A percentile compares a stretch with the other conserved stretches of the same genome.
Conservation (phyloP, 129 eudicot species). For the Erigeron canadensis region DNA sequence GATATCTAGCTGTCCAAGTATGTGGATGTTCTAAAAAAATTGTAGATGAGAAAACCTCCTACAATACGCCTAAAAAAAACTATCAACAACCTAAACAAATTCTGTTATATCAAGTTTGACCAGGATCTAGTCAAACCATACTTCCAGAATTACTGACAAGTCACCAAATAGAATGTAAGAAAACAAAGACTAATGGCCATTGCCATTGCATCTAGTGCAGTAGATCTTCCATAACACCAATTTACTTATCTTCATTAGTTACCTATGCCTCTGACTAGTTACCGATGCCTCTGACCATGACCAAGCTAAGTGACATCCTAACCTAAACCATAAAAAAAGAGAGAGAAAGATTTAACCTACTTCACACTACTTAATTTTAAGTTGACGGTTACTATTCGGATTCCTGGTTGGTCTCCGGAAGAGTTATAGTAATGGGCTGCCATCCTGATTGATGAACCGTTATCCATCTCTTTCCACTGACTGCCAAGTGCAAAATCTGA, state of each 20-base stretch:
- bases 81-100: conserved; percentile 21
- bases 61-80: conserved; percentile 9
- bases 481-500: conserved; percentile 72
- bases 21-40: conserved; percentile 20
- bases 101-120: conserved; percentile 23
- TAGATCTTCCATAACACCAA: conserved; percentile 18
- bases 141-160: conserved; percentile 19
- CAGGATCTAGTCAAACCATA: conserved; percentile 18
- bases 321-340: conserved; percentile 10
- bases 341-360: conserved; percentile 22
- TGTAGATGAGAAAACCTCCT: neutral
- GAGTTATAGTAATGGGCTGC: conserved; percentile 69
- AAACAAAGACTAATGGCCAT: conserved; percentile 9
- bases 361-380: conserved; percentile 21
- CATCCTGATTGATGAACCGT: conserved; percentile 70
- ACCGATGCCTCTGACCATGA: neutral
- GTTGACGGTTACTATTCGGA: conserved; percentile 49
- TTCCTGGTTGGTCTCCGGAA: conserved; percentile 58
- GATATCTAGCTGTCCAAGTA: conserved; percentile 25
- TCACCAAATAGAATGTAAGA: conserved; percentile 4
- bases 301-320: conserved; percentile 3
- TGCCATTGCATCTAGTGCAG: conserved; percentile 27
- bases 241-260: conserved; percentile 12
- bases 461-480: conserved; percentile 70
- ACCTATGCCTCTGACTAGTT: neutral